Base-by-base conservation (phyloP, 2,329 filamentous ascomycete species). In the Coniochaeta sp. region DNA sequence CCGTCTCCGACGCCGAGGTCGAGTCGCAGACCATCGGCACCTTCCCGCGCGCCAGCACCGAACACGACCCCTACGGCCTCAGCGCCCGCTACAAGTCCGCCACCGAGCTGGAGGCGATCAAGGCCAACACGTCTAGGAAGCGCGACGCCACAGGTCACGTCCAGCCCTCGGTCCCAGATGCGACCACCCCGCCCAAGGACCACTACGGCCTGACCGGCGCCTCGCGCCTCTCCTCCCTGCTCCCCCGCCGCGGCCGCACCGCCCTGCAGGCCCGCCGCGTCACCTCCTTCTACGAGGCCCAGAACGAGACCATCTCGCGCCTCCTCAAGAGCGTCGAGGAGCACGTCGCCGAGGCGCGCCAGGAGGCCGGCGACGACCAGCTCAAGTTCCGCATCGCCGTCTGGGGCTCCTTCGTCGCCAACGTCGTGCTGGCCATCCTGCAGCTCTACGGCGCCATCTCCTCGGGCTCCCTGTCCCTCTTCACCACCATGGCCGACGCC, bases 401-500 rank as follows among this genome's bases (percentile, higher is more conserved):
- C 12, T 86, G 81, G 70, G 85, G 83, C 17, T 87, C 84, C 40
- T 91, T 97, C 67, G 84, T 77, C 1, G 93, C 93, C 61, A 98
- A 98, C 68, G 73, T 97, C 60, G 63, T 89, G 30, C 81, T 99
- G 6, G 86, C 93, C 0, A 81, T 81, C 4, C 80, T 99, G 19
- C 95, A 99, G 74, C 78, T 97, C 40, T 99, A 96, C 71, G 95
- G 89, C 50, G 95, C 95, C 62, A 83, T 91, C 54, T 85, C 89
- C 0, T 96, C 93, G 0, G 87, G 89, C 55, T 97, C 92, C n/a
- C 83, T 98, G 38, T 96, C 93, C 5, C 86, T 99, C 55, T 97
- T 98, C 77, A 97, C 95, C 17, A 99, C 93, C 64, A 96, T 96
- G 90, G 93, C 93, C 17, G 95, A 99, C 74, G 87, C 93, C 58